Base-by-base conservation (phyloP, 805 yeast genomes). In the Spencermartinsiella europaea region DNA sequence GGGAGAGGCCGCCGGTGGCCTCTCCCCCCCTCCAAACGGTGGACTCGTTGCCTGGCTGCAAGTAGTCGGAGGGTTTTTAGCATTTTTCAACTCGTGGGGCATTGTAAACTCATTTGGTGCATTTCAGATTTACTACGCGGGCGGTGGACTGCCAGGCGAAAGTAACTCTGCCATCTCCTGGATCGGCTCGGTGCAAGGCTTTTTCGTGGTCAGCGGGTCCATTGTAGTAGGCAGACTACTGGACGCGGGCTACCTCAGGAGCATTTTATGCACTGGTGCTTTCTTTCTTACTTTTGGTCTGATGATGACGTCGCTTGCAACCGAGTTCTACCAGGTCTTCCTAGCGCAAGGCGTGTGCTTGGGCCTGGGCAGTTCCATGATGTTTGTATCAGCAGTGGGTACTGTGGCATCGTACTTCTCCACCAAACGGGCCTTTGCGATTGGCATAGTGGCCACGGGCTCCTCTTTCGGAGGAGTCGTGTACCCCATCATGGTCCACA, bases 401-500 rank as follows among this genome's bases (percentile, higher is more conserved):
- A 65, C 67, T 7, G 60, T 73, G n/a, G 59, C 75, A 0, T 72
- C 72, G 28, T 75, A 75, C 67, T 76, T 75, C 55, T 51, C 62
- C 33, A 62, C 54, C 34, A 66, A 60, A 44, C 58, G 79, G 40
- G 76, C 72, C 4, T 54, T 69, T 22, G 78, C 75, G 7, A 60
- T 68, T 19, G 73, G 77, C 1, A 55, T 74, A 7, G 71, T 72
- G 2, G 72, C 77, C 1, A 59, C 71, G 14, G 80, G 80, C 16
- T 76, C 79, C 0, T 70, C 78, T 4, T 54, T 76, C 7, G 81
- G 80, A 3, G 77, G 79, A 8, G 59, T 73, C 50, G 46, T 72
- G 33, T 72, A 72, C 52, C 79, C 80, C 19, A 61, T 76, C 34
- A 66, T 75, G 68, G 65, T 75, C 19, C 68, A 73, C 45, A 55